Conservation (phyloP, 139 green algal genomes). For the Parachlorella kessleri region DNA sequence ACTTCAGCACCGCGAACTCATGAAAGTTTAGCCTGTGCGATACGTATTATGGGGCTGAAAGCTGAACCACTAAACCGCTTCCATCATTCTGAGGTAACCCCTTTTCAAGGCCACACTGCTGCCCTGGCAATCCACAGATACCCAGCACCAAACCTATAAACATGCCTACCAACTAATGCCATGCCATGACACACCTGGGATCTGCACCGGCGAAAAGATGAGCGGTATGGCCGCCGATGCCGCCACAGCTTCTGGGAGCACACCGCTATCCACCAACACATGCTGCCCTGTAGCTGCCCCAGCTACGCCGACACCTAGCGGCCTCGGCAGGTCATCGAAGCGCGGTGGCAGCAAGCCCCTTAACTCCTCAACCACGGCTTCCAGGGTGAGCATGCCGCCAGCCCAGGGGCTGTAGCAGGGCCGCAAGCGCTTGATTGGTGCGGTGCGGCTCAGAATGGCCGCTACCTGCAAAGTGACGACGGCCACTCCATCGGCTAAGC, state of each 20-base stretch:
- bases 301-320: slow-evolving; percentile 9
- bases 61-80: too few species aligned
- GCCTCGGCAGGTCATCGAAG: slow-evolving; percentile 77
- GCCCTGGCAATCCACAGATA: too few species aligned
- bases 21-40: too few species aligned
- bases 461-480: slow-evolving; percentile 59
- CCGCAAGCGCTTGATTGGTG: slow-evolving; percentile 73
- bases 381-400: slow-evolving; percentile 75
- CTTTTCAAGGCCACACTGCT: too few species aligned
- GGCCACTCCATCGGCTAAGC: too few species aligned
- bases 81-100: too few species aligned
- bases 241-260: slow-evolving; percentile 82
- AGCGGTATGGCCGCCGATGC: slow-evolving; percentile 88
- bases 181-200: slow-evolving; percentile 58
- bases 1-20: too few species aligned
- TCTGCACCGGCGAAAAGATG: slow-evolving; percentile 73
- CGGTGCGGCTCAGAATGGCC: slow-evolving; percentile 52
- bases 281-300: slow-evolving; percentile 50
- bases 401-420: slow-evolving; percentile 64
- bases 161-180: not conserved
- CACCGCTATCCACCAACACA: slow-evolving; percentile 73
- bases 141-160: too few species aligned
- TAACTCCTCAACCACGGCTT: slow-evolving; percentile 70
- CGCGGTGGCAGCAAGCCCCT: slow-evolving; percentile 72
- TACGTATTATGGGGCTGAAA: too few species aligned